These are phyloP conservation scores for Isatis tinctoria DNA, from an alignment of 345 rosid genomes.

Conservation along the genomic window DNA sequence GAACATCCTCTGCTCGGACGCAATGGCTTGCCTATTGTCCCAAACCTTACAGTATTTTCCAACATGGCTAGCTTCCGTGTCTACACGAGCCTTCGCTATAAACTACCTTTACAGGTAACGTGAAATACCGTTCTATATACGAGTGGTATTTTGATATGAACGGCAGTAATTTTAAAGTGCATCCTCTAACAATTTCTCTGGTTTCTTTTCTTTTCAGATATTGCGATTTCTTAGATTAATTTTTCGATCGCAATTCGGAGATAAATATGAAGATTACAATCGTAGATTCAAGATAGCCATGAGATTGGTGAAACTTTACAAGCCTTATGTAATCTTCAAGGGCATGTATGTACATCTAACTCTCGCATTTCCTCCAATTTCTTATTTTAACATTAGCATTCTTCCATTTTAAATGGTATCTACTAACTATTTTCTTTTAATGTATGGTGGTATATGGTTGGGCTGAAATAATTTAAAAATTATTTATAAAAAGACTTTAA, in stretches of 20 bases:
- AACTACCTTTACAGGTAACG: conserved; percentile 38
- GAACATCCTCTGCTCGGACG: conserved; percentile 59
- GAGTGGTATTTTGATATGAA: not conserved
- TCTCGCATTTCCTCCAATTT: not conserved
- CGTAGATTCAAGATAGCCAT: conserved; percentile 37
- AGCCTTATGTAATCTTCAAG: conserved; percentile 66
- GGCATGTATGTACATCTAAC: conserved; percentile 51
- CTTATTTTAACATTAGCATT: not conserved
- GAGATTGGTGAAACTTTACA: conserved; percentile 58
- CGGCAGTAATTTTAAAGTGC: not conserved
- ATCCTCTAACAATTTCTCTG: not conserved
- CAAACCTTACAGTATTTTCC: conserved; percentile 30
- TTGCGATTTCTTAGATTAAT: not conserved
- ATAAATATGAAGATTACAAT: not conserved
- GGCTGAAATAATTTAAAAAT: not conserved
- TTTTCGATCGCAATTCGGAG: not conserved
- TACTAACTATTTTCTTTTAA: not conserved
- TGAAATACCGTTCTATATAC: not conserved
- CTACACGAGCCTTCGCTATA: conserved; percentile 56
- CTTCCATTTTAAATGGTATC: not conserved
- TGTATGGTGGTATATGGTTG: not conserved
- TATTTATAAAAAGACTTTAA: not conserved
- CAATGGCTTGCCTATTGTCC: conserved; percentile 56
- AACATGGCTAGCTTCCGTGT: conserved; percentile 57
- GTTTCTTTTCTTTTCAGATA: not conserved